Percentiles rank a stretch among this genome's conserved stretches.
These are phyloP conservation scores for Nissolia schottii DNA, from an alignment of 306 rosid genomes.

Conservation along the genomic window DNA sequence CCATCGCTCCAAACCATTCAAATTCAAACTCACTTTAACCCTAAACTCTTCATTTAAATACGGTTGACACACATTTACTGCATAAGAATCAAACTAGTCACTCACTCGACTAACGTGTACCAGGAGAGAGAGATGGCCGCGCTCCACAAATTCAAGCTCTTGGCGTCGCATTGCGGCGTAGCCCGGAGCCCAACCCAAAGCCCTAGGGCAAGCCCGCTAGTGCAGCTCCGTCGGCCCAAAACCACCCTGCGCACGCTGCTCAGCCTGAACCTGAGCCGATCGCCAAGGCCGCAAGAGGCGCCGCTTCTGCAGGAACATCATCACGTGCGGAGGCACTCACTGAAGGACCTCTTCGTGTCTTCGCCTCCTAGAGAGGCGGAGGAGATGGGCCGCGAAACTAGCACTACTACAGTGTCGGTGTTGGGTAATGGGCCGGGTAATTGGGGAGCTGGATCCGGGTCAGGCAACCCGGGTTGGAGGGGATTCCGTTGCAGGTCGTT, in stretches of 20 bases:
- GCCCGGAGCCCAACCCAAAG: constrained; percentile 68
- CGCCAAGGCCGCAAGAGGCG: constrained; percentile 32
- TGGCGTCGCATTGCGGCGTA: constrained; percentile 74
- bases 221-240: constrained; percentile 70
- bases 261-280: constrained; percentile 44
- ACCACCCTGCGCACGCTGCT: constrained; percentile 60
- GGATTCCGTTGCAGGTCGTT: constrained; percentile 67
- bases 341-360: constrained; percentile 68
- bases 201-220: constrained; percentile 72
- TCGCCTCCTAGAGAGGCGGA: constrained; percentile 49
- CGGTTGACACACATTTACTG: not conserved
- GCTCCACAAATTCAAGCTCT: constrained; percentile 74
- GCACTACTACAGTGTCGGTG: not conserved
- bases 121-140: constrained; percentile 52
- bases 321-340: constrained; percentile 44
- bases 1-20: constrained; percentile 13
- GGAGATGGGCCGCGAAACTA: not conserved
- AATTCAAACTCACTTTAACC: constrained; percentile 44
- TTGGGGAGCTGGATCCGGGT: constrained; percentile 37
- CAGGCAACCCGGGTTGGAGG: constrained; percentile 53
- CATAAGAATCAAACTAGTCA: not conserved
- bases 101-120: too few species aligned
- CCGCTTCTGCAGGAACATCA: constrained; percentile 24
- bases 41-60: not conserved
- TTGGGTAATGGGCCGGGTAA: constrained; percentile 20